These are phyloP conservation scores for Golubevia sp. DNA, from an alignment of 1,284 basidiomycete genomes.

Conservation along the genomic window DNA sequence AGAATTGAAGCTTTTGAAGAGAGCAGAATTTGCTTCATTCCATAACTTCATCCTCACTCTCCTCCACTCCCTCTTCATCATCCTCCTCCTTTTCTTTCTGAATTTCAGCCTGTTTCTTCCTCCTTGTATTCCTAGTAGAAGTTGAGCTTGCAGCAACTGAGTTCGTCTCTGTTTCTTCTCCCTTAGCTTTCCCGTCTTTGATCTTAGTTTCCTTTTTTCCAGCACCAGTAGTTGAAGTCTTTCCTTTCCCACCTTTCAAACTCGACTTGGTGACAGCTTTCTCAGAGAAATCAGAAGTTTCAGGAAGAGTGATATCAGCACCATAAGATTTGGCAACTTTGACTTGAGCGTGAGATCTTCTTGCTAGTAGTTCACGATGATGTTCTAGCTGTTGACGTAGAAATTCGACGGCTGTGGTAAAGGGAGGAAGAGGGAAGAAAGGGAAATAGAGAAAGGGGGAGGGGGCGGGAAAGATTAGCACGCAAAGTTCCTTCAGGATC, in stretches of 20 bases:
- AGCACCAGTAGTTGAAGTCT: neutral
- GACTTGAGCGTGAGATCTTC: slow-evolving; percentile 24
- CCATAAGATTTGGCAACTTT: slow-evolving; percentile 17
- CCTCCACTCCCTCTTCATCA: too few species aligned
- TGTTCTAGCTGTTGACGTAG: slow-evolving; percentile 20
- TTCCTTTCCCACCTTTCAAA: neutral
- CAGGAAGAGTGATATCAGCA: slow-evolving; percentile 6
- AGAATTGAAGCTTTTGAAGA: too few species aligned
- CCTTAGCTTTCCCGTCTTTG: too few species aligned
- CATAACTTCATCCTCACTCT: neutral
- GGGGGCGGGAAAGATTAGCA: neutral
- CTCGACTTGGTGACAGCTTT: neutral
- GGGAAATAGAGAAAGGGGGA: neutral
- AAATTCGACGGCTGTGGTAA: slow-evolving; percentile 16
- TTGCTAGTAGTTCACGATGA: slow-evolving; percentile 19
- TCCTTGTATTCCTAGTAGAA: neutral
- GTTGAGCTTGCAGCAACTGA: neutral
- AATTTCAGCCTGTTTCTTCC: neutral
- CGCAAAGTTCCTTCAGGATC: too few species aligned
- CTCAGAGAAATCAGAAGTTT: neutral
- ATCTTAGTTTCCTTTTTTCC: neutral
- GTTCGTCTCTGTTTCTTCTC: too few species aligned
- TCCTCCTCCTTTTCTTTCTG: neutral
- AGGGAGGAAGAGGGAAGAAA: neutral
- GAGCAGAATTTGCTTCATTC: too few species aligned